Evolutionary conservation across 768 basidiomycete genomes (phyloP).

Genomic region (Lactarius hengduanensis): DNA sequence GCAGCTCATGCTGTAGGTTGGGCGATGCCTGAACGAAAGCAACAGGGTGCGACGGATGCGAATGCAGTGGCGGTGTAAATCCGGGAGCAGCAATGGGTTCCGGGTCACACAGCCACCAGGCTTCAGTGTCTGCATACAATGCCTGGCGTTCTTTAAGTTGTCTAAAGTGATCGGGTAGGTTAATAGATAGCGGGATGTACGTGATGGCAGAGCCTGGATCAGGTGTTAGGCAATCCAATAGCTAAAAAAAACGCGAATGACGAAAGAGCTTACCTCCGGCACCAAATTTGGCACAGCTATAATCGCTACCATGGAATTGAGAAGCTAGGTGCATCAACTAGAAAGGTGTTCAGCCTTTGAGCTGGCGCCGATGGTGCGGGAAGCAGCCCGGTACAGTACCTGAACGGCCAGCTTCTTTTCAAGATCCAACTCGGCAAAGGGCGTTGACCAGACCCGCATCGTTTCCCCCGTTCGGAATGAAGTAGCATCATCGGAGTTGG

Average conservation of each 20-base stretch:
- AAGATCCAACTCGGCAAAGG: conserved; percentile 21
- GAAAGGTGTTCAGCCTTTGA: neutral
- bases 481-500: neutral
- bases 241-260: neutral
- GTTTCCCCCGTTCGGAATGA: conserved; percentile 6
- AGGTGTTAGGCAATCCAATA: neutral
- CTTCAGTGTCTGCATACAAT: conserved; percentile 22
- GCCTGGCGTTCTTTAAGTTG: conserved; percentile 28
- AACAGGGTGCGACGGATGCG: conserved; percentile 14
- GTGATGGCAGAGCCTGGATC: conserved; percentile 25
- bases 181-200: conserved; percentile 28
- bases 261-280: conserved; percentile 20
- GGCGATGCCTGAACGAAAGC: conserved; percentile 16
- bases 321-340: conserved; percentile 30
- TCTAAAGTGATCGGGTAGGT: conserved; percentile 28
- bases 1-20: conserved; percentile 32
- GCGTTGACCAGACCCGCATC: conserved; percentile 8
- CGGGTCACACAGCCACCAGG: conserved; percentile 29
- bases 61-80: neutral
- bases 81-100: neutral
- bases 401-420: conserved; percentile 28
- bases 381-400: conserved; percentile 19
- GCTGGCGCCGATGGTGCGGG: neutral
- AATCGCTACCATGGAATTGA: conserved; percentile 30
- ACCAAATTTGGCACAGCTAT: conserved; percentile 29